phyloP scores from a whole-genome alignment of 1,139 yeast genomes.

The Blastobotrys indianensis region DNA sequence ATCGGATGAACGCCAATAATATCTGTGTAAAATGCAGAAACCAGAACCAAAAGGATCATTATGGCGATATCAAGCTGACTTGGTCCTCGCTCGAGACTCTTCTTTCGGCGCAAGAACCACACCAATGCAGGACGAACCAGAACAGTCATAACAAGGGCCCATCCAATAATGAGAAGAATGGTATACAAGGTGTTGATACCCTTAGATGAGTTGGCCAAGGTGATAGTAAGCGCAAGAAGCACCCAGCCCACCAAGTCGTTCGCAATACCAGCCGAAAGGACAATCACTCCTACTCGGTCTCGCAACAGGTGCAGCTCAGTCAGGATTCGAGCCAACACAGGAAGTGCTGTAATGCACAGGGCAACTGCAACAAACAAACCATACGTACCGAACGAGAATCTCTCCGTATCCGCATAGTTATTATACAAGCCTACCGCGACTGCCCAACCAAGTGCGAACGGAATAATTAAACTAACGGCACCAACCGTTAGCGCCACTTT shows the following conservation, averaged over 20 bases:
- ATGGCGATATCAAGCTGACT: conserved; percentile 56
- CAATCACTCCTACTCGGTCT: conserved; percentile 73
- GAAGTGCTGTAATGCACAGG: conserved; percentile 76
- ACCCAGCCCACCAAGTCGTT: conserved; percentile 84
- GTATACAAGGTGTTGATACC: conserved; percentile 66
- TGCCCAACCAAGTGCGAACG: conserved; percentile 72
- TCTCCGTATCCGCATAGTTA: conserved; percentile 26
- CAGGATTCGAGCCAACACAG: conserved; percentile 71
- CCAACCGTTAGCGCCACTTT: conserved; percentile 64
- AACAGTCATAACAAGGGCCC: conserved; percentile 55
- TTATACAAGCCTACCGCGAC: conserved; percentile 62
- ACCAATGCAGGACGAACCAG: conserved; percentile 50
- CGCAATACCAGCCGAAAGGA: conserved; percentile 71
- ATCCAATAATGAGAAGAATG: conserved; percentile 55
- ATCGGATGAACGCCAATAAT: conserved; percentile 77
- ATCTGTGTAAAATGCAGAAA: conserved; percentile 71
- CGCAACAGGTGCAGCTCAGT: conserved; percentile 64
- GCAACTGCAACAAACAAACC: conserved; percentile 78
- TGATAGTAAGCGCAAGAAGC: conserved; percentile 64
- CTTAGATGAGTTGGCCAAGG: conserved; percentile 65
- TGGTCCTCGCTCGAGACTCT: conserved; percentile 54
- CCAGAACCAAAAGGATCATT: conserved; percentile 50
- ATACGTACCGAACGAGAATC: conserved; percentile 58
- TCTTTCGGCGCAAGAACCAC: conserved; percentile 42
- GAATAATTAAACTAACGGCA: conserved; percentile 61